Percentiles rank a stretch among this genome's conserved stretches.
phyloP scores from a whole-genome alignment of 2,329 filamentous ascomycete species.

The Podosphaera fusca region DNA sequence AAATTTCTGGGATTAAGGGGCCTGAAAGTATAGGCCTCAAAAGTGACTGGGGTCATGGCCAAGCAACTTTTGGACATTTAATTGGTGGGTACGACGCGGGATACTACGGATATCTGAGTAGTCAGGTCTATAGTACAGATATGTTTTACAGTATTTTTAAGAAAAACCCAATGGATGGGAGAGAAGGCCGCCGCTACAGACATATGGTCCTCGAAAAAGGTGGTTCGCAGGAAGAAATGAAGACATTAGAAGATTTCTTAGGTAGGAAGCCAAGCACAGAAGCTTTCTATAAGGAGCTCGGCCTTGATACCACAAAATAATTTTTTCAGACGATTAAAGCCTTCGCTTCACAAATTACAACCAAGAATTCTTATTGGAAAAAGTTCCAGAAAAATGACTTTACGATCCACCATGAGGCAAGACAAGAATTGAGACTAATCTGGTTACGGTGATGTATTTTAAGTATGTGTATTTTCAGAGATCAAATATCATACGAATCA shows the following conservation, averaged over 20 bases:
- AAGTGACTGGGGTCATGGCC: constrained; percentile 45
- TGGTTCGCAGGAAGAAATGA: constrained; percentile 61
- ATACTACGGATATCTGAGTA: constrained; percentile 56
- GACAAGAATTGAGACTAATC: no score
- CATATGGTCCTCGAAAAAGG: constrained; percentile 59
- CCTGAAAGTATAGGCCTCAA: constrained; percentile 37
- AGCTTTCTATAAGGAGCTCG: constrained; percentile 60
- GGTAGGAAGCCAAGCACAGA: constrained; percentile 55
- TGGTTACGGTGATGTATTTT: no score
- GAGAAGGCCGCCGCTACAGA: constrained; percentile 51
- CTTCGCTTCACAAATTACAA: no score
- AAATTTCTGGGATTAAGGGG: constrained; percentile 53
- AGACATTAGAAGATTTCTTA: constrained; percentile 54
- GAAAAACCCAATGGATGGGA: constrained; percentile 52
- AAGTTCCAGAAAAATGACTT: no score
- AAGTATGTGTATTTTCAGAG: no score
- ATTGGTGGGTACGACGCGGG: constrained; percentile 71
- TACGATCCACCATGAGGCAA: no score
- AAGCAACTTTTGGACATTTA: constrained; percentile 62
- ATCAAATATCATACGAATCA: no score
- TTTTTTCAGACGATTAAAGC: no score
- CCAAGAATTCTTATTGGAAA: no score
- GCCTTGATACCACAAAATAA: constrained; percentile 18
- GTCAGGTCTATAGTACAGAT: constrained; percentile 60
- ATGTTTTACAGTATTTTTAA: constrained; percentile 72